phyloP scores from a whole-genome alignment of 1,284 basidiomycete genomes.

The Sanghuangporus weigelae region DNA sequence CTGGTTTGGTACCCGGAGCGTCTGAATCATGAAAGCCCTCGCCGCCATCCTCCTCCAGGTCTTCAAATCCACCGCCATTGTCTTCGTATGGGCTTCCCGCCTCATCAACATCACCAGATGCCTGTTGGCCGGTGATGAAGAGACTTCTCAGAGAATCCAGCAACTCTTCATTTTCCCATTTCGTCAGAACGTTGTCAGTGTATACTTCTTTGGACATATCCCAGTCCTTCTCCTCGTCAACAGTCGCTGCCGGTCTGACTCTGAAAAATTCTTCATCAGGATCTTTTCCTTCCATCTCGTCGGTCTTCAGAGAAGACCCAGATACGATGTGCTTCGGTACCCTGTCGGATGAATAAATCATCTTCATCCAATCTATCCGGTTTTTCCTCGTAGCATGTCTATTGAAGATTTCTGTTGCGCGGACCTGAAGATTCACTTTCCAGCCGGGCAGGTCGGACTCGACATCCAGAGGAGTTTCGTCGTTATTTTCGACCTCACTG shows the following conservation, averaged over 20 bases:
- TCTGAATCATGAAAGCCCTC: conserved; percentile 26
- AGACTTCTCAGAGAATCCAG: conserved; percentile 83
- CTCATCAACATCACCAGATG: conserved; percentile 33
- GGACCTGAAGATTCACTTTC: conserved; percentile 69
- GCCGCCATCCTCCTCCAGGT: conserved; percentile 31
- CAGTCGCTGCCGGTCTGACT: conserved; percentile 39
- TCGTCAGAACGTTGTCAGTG: conserved; percentile 46
- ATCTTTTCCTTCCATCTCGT: conserved; percentile 23
- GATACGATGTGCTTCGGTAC: conserved; percentile 69
- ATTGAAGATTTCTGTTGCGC: conserved; percentile 43
- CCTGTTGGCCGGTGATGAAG: conserved; percentile 83
- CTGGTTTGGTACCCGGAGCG: conserved; percentile 23
- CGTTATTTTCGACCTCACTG: not conserved
- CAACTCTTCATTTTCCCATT: conserved; percentile 82
- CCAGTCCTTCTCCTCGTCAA: conserved; percentile 46
- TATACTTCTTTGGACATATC: conserved; percentile 69
- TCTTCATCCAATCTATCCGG: conserved; percentile 73
- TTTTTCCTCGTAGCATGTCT: conserved; percentile 36
- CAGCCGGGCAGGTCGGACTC: conserved; percentile 52
- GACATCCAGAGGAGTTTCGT: not conserved
- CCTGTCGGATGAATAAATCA: conserved; percentile 76
- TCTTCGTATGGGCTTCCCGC: conserved; percentile 41
- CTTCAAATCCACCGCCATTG: conserved; percentile 37
- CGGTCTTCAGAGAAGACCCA: conserved; percentile 29
- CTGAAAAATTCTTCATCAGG: conserved; percentile 75